These are phyloP conservation scores for Macrophomina tecta DNA, from an alignment of 2,329 filamentous ascomycete species.

Conservation along the genomic window DNA sequence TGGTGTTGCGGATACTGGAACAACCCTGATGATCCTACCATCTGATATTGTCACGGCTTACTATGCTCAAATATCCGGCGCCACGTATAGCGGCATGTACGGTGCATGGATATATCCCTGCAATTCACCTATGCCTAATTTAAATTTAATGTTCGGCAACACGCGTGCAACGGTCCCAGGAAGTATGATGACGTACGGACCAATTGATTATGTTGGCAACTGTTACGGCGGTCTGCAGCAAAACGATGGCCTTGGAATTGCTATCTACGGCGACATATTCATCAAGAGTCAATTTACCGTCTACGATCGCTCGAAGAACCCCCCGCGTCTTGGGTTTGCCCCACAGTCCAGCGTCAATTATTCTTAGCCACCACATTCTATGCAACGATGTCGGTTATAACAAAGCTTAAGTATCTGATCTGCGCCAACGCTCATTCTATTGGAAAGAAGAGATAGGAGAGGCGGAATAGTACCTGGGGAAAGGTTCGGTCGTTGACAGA, in stretches of 20 bases:
- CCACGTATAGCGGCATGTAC: constrained; percentile 52
- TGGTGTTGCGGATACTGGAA: constrained; percentile 74
- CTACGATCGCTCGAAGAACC: constrained; percentile 61
- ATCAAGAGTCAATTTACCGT: constrained; percentile 77
- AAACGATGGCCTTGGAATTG: constrained; percentile 61
- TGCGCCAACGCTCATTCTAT: too few relatives aligned
- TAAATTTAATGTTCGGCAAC: too few relatives aligned
- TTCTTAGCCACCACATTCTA: too few relatives aligned
- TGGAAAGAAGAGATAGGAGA: too few relatives aligned
- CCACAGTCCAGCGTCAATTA: not conserved
- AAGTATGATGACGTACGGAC: too few relatives aligned
- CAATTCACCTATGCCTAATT: too few relatives aligned
- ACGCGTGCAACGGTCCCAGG: too few relatives aligned
- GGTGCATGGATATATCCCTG: constrained; percentile 62
- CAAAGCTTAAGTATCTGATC: too few relatives aligned
- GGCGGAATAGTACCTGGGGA: too few relatives aligned
- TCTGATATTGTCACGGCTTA: constrained; percentile 61
- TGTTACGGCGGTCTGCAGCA: constrained; percentile 82
- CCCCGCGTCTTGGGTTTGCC: constrained; percentile 48
- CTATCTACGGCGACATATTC: constrained; percentile 79
- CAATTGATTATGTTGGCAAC: constrained; percentile 40
- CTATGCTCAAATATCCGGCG: constrained; percentile 63
- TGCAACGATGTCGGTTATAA: too few relatives aligned
- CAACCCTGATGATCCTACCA: constrained; percentile 68
- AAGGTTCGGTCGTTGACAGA: too few relatives aligned